Conservation (phyloP, 2,329 filamentous ascomycete genomes). For the Arthroderma sp. region DNA sequence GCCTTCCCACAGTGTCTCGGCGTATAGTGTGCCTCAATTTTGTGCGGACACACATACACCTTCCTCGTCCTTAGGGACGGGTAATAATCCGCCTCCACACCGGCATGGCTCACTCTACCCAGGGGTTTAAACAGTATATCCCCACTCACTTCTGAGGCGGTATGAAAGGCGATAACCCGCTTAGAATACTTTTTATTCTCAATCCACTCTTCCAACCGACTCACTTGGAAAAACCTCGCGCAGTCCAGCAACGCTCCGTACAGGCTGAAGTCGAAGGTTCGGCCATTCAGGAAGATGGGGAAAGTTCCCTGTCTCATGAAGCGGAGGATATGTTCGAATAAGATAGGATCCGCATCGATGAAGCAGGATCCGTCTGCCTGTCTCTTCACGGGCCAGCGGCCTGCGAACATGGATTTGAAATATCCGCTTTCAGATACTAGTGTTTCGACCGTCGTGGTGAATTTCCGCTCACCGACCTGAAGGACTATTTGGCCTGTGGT, state of each 20-base stretch:
- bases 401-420: constrained; percentile 15
- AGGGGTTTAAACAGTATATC: too few species aligned
- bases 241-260: constrained; percentile 22
- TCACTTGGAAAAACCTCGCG: constrained; percentile 23
- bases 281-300: constrained; percentile 20
- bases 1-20: too few species aligned
- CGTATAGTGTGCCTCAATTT: too few species aligned
- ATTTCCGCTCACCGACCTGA: background rate
- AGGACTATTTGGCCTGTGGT: background rate
- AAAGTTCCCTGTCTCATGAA: constrained; percentile 22
- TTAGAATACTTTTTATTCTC: background rate
- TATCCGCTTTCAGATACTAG: constrained; percentile 13
- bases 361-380: constrained; percentile 23
- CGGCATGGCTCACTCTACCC: too few species aligned
- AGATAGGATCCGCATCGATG: constrained; percentile 24
- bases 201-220: constrained; percentile 21
- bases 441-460: background rate
- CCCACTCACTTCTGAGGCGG: too few species aligned
- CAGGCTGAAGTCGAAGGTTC: constrained; percentile 21
- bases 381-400: constrained; percentile 4
- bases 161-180: too few species aligned
- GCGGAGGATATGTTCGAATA: constrained; percentile 25
- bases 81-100: too few species aligned
- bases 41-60: too few species aligned
- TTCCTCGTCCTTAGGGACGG: too few species aligned